Base-by-base conservation (phyloP, 1,284 basidiomycete genomes). In the Mrakiaceae sp. region DNA sequence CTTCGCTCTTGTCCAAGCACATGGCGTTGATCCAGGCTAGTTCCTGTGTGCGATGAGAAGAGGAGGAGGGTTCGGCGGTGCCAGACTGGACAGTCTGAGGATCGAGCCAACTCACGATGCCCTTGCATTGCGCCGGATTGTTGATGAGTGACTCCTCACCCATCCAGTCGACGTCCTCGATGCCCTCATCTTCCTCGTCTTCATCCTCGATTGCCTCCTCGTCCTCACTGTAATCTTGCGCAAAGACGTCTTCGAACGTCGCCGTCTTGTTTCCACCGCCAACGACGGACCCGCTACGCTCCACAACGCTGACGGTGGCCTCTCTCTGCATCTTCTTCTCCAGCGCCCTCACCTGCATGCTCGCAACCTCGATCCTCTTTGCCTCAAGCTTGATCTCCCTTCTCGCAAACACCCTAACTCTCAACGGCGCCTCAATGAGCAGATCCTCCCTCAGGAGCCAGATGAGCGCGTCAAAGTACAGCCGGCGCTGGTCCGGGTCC, bases 1-100 rank as follows among this genome's bases (percentile, higher is more conserved):
- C 57, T 40, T 49, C 55, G 4, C 44, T 46, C 10, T 54, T 50
- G 43, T 44, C 63, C 50, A 53, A 5, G 10, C 27, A 59, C 39
- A 64, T 64, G 3, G 63, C 63, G 44, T 64, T 43, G 9, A 64
- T 46, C 63, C 63, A 64, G 4, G 57, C 63, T 43, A 52, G 57
- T 46, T 64, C 63, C 63, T 64, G 49, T 27, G 14, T 44, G 42
- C 42, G 55, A 5, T 5, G 42, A 44, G 3, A 47, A 16, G 16
- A 16, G 53, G 46, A 42, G 14, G 14, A 51, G 9, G 10, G 3
- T 47, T 8, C n/a, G 5, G 58, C 8, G 3, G 58, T 14, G 44
- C 39, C n/a, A 39, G 40, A 27, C n/a, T 27, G n/a, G 40, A n/a
- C 16, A 5, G 7, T n/a, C 4, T 8, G 40, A 3, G 10, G 42